These are phyloP conservation scores for Debaryomycetaceae sp. DNA, from an alignment of 1,139 yeast species.

Conservation along the genomic window DNA sequence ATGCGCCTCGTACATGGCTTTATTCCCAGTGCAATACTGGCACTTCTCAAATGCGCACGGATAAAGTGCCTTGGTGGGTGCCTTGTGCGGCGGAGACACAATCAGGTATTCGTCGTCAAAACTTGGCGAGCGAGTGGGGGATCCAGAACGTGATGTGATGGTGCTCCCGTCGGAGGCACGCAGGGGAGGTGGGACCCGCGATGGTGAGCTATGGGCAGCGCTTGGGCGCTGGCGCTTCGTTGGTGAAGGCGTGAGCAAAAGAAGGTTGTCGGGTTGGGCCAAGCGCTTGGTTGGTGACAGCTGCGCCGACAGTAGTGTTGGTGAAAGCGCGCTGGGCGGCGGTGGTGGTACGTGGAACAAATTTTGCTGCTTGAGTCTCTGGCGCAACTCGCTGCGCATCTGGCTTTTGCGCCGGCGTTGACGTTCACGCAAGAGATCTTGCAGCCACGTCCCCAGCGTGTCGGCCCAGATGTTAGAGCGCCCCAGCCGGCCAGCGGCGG, in stretches of 20 bases:
- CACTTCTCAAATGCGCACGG: constrained; percentile 30
- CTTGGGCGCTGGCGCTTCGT: no score
- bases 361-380: constrained; percentile 16
- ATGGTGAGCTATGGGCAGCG: no score
- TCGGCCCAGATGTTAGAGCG: constrained; percentile 19
- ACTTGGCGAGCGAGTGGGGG: no score
- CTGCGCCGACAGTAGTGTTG: no score
- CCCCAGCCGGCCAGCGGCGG: no score
- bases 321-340: constrained; percentile 9
- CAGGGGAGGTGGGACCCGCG: no score
- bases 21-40: constrained; percentile 30
- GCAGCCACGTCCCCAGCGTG: constrained; percentile 17
- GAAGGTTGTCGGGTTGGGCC: constrained; percentile 22
- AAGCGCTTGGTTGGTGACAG: constrained; percentile 3
- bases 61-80: constrained; percentile 12
- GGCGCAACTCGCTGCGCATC: constrained; percentile 18
- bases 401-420: constrained; percentile 5
- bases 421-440: no score
- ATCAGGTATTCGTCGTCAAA: constrained; percentile 6
- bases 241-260: constrained; percentile 31
- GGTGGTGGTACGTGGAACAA: constrained; percentile 11
- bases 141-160: no score
- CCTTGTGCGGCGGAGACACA: constrained; percentile 12
- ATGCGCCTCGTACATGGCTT: constrained; percentile 26
- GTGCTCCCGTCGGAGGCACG: no score